Conservation (phyloP, 106 monocot species). For the Dioscorea dumetorum region DNA sequence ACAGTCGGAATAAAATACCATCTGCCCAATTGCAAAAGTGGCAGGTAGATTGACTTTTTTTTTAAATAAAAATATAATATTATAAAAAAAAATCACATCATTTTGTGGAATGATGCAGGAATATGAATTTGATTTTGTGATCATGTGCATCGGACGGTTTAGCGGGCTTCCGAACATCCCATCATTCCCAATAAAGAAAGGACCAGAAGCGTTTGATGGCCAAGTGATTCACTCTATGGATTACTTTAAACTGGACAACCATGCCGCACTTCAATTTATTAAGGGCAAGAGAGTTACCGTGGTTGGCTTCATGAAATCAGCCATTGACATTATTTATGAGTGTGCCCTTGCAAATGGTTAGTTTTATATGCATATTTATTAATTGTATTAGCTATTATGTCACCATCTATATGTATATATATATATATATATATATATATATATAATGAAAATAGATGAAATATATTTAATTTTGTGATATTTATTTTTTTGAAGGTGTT, state of each 20-base stretch:
- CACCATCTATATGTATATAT: too few species aligned
- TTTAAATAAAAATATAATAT: too few species aligned
- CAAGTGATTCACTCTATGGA: slow-evolving; percentile 58
- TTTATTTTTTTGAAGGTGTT: slow-evolving; percentile 21
- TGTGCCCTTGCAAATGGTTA: slow-evolving; percentile 50
- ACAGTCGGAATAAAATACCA: too few species aligned
- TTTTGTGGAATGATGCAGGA: slow-evolving; percentile 10
- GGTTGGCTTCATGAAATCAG: slow-evolving; percentile 49
- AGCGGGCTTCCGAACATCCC: slow-evolving; percentile 53
- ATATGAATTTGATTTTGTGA: slow-evolving; percentile 35
- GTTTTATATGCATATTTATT: not conserved
- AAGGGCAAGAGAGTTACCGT: slow-evolving; percentile 48
- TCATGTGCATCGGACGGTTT: slow-evolving; percentile 51
- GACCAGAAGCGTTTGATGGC: slow-evolving; percentile 51
- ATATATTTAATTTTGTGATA: not conserved
- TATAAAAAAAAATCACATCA: too few species aligned
- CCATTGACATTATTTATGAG: slow-evolving; percentile 42
- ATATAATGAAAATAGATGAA: too few species aligned
- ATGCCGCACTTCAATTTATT: slow-evolving; percentile 15
- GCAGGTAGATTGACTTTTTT: too few species aligned
- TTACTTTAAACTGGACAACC: slow-evolving; percentile 36
- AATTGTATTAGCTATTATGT: not conserved
- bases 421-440: not conserved
- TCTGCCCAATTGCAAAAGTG: too few species aligned
- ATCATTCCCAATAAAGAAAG: slow-evolving; percentile 33